Evolutionary conservation across 2,329 filamentous ascomycete genomes (phyloP), one percentile per base, ranked within the genome.

Genomic region (Aotearoamyces nothofagi): DNA sequence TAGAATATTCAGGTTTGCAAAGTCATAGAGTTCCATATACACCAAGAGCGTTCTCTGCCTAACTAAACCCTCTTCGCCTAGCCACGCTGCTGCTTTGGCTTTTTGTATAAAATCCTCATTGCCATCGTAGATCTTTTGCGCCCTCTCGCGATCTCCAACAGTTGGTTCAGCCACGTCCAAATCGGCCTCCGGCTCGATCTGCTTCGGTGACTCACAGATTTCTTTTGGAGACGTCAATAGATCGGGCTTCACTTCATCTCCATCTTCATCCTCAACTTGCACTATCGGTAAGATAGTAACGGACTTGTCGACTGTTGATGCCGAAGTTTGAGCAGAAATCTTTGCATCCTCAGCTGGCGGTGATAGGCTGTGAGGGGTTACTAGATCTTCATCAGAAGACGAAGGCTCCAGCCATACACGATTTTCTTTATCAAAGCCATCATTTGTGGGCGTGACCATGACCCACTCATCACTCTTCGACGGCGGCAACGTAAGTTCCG

Each of bases 1-100:
- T 10, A 96, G 63, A 26, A 96, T 77, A 50, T 81, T 92, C 45
- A 79, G 64, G 42, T 78, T 77, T 5, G 69, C 61, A 58, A 90
- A 96, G 48, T 94, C 78, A 49, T 87, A 94, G 8, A 94, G 60
- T 35, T 83, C 75, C 78, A 98, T 92, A 53, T 93, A 98, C 1
- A 87, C 87, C 39, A 58, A 55, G 13, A 77, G 47, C 1, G 67
- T 71, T 13, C 68, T 58, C 43, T 71, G 63, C 10, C 69, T 60
- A 17, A 70, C 54, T 2, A 59, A 58, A 0, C 69, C 69, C 37
- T 76, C 70, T 43, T 90, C 82, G 41, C 90, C 90, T 33, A 51
- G 39, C 75, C 83, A 92, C 15, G 83, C 69, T 15, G 86, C 84
- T 10, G 86, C 83, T 47, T 78, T 77, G 17, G 78, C 72, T 45